Conservation (phyloP, 257 asterid species). For the Solanum medicagineum region DNA sequence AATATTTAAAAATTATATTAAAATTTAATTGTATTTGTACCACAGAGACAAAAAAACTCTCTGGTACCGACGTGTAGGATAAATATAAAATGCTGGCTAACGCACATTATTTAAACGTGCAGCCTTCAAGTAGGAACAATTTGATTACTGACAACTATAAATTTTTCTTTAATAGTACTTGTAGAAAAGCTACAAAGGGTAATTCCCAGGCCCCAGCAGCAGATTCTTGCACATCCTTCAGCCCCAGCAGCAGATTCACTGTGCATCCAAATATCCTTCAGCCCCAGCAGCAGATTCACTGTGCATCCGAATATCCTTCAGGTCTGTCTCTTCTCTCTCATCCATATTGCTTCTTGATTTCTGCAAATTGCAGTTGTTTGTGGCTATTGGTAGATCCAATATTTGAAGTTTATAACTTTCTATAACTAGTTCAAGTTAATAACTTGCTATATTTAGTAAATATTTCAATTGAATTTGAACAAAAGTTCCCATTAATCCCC, state of each 20-base stretch:
- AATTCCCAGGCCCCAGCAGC: not conserved
- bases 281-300: not conserved
- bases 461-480: not conserved
- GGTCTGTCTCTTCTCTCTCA: not conserved
- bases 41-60: no score
- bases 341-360: not conserved
- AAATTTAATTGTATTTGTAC: no score
- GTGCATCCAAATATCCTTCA: not conserved
- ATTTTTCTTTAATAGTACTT: not conserved
- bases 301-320: not conserved
- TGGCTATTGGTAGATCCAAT: not conserved
- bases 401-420: not conserved
- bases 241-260: not conserved
- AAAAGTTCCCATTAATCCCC: not conserved
- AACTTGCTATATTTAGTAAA: not conserved
- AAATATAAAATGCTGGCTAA: not conserved
- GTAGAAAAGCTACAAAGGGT: not conserved
- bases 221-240: no score
- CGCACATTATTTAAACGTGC: not conserved
- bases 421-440: not conserved
- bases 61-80: no score
- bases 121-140: not conserved
- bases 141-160: not conserved
- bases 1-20: no score
- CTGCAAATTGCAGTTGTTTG: not conserved